Percentiles rank a stretch among this genome's conserved stretches.
Evolutionary conservation across 176 grass and related monocot species (phyloP).

Genomic region (Musa troglodytarum): DNA sequence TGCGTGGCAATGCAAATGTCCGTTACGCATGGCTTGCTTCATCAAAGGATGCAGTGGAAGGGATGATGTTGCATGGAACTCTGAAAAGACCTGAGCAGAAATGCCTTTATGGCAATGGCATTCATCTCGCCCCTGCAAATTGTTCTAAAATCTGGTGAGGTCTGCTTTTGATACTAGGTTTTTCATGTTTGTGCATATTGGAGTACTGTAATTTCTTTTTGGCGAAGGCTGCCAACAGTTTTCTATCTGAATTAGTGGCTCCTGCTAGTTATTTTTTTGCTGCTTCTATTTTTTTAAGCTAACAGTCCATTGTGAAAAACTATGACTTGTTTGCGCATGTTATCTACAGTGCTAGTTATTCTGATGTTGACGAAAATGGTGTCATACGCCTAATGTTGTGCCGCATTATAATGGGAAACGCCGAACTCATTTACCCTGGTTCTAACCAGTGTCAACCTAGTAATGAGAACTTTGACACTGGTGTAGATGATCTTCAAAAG

Average conservation of each 20-base stretch:
- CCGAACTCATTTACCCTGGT: constrained; percentile 65
- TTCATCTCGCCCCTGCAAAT: constrained; percentile 55
- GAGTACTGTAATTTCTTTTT: background rate
- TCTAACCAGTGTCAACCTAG: constrained; percentile 65
- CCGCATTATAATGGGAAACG: constrained; percentile 89
- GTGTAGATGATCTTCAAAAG: constrained; percentile 78
- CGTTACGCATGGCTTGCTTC: constrained; percentile 87
- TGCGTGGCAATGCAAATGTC: constrained; percentile 67
- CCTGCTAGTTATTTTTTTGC: background rate
- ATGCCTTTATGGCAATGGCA: constrained; percentile 52
- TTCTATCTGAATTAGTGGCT: background rate
- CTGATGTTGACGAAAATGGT: constrained; percentile 71
- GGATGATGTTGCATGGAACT: constrained; percentile 52
- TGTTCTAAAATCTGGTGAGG: constrained; percentile 61
- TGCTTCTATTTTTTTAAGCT: background rate
- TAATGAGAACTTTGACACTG: constrained; percentile 67
- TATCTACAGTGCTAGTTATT: constrained; percentile 68
- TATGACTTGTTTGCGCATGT: background rate
- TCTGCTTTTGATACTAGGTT: background rate
- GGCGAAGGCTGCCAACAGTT: background rate
- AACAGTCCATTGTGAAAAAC: background rate
- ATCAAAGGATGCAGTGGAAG: constrained; percentile 53
- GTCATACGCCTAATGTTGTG: constrained; percentile 82
- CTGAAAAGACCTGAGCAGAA: constrained; percentile 38
- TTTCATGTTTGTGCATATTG: background rate